Conservation (phyloP, 495 filamentous ascomycete species). For the Tuber aestivum region DNA sequence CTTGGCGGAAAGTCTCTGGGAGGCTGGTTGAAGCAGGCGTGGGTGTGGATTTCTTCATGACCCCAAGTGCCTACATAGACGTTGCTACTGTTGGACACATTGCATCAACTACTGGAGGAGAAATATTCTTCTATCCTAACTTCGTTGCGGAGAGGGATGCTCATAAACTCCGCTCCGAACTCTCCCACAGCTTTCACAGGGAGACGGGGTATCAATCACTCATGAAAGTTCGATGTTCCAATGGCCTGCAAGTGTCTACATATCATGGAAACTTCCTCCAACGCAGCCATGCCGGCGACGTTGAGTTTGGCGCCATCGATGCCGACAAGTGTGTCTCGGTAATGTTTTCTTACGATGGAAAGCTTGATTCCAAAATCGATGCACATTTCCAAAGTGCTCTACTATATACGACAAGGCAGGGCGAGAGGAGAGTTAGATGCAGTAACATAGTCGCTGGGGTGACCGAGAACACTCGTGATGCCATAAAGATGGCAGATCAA, state of each 20-base stretch:
- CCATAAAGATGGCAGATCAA: conserved; percentile 88
- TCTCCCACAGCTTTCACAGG: conserved; percentile 78
- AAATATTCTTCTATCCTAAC: conserved; percentile 93
- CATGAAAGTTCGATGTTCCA: conserved; percentile 98
- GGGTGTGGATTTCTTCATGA: conserved; percentile 90
- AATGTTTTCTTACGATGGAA: conserved; percentile 93
- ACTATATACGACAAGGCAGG: conserved; percentile 85
- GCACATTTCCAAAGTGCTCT: conserved; percentile 96
- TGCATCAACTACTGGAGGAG: conserved; percentile 75
- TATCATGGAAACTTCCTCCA: conserved; percentile 97
- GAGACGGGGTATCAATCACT: conserved; percentile 94
- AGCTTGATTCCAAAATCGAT: conserved; percentile 90
- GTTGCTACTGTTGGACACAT: conserved; percentile 85
- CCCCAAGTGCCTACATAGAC: conserved; percentile 85
- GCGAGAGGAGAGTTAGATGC: conserved; percentile 86
- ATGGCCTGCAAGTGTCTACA: conserved; percentile 84
- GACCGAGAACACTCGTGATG: conserved; percentile 72
- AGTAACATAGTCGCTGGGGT: conserved; percentile 89
- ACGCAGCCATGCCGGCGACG: conserved; percentile 79
- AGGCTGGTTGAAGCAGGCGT: conserved; percentile 85
- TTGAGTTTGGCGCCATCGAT: conserved; percentile 90
- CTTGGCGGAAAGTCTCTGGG: conserved; percentile 72
- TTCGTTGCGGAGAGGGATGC: conserved; percentile 82
- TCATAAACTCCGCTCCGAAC: conserved; percentile 74
- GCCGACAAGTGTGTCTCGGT: conserved; percentile 90